A percentile compares a stretch with the other conserved stretches of the same genome.
phyloP scores from a whole-genome alignment of 306 rosid species.

The Arachis stenosperma region DNA sequence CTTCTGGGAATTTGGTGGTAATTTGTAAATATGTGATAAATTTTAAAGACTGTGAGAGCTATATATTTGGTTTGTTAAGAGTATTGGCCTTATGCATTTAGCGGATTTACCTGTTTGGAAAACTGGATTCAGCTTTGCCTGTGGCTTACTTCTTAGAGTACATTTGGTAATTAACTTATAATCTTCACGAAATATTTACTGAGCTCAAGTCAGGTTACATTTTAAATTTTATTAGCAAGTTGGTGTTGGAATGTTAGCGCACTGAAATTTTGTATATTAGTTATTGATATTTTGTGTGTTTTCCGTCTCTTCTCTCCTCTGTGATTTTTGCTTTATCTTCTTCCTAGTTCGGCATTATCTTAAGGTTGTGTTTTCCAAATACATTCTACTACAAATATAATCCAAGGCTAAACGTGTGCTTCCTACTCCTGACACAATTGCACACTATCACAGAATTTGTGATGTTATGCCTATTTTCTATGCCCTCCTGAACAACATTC shows the following conservation, averaged over 20 bases:
- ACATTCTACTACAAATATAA: slow-evolving; percentile 7
- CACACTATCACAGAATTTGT: background rate
- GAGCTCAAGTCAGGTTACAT: background rate
- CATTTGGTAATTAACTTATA: background rate
- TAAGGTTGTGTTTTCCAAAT: background rate
- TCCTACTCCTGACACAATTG: background rate
- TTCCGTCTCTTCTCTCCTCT: background rate
- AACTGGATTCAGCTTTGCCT: background rate
- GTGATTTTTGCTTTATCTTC: background rate
- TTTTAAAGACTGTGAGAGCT: background rate
- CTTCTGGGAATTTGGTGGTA: background rate
- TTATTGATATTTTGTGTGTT: background rate
- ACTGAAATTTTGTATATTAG: slow-evolving; percentile 5
- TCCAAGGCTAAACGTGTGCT: background rate
- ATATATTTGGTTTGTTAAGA: slow-evolving; percentile 18
- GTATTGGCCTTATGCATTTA: slow-evolving; percentile 1
- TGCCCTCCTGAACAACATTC: background rate
- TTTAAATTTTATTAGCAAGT: background rate
- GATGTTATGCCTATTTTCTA: background rate
- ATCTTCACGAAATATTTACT: background rate
- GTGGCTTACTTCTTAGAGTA: background rate
- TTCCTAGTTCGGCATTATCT: background rate
- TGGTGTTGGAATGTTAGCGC: background rate
- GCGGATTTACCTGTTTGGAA: background rate
- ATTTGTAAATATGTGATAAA: slow-evolving; percentile 7